Evolutionary conservation across 139 green algal genomes (phyloP), one percentile per base, ranked within the genome.

Genomic region (Penium margaritaceum): DNA sequence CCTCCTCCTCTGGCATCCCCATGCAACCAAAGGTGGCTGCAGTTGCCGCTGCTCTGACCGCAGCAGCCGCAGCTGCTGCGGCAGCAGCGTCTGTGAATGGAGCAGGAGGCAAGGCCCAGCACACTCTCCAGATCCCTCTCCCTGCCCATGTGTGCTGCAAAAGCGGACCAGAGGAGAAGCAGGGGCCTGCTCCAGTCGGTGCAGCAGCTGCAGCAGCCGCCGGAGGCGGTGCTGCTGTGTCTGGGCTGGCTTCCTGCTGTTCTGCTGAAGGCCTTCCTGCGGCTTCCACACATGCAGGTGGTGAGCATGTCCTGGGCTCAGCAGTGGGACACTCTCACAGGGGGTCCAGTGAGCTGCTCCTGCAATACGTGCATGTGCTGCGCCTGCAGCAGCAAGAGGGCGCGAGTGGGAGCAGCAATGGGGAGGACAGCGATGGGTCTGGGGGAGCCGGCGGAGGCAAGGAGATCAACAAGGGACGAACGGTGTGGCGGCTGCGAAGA

Each of bases 391-490:
- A 60, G 51, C 15, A 24, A 5, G 30, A 60, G 51, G n/a, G n/a
- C n/a, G n/a, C n/a, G n/a, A n/a, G n/a, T n/a, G n/a, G n/a, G n/a
- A n/a, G n/a, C n/a, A n/a, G n/a, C n/a, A n/a, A n/a, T n/a, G n/a
- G n/a, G n/a, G n/a, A n/a, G n/a, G n/a, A n/a, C n/a, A n/a, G n/a
- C n/a, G n/a, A n/a, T n/a, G n/a, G n/a, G n/a, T n/a, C n/a, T n/a
- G n/a, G n/a, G n/a, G n/a, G n/a, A n/a, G n/a, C n/a, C n/a, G n/a
- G n/a, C n/a, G n/a, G n/a, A n/a, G n/a, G n/a, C n/a, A 60, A 60
- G 51, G 51, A 60, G 19, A 34, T 60, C 21, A 60, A 60, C 51
- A 60, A 60, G 51, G 51, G 51, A 24, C 29, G 51, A 29, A 60
- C 21, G 17, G 30, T 60, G 4, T 60, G 51, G 51, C 29, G 51